phyloP scores from a whole-genome alignment of 345 rosid genomes.

The Psidium friedrichsthalianum region DNA sequence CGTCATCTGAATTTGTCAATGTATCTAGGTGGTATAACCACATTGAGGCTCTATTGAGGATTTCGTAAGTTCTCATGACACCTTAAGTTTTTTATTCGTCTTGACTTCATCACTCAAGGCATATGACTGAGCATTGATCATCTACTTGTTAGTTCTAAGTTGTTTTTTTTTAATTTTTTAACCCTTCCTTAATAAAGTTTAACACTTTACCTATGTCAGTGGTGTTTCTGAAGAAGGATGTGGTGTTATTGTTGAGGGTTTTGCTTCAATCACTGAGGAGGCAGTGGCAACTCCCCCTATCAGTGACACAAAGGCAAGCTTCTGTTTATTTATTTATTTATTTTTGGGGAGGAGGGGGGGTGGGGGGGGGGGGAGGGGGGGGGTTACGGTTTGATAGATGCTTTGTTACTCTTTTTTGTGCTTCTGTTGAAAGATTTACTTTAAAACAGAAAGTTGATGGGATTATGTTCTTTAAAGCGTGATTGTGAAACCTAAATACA shows the following conservation, averaged over 20 bases:
- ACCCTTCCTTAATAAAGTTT: background rate
- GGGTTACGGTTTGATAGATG: background rate
- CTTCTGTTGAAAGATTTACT: background rate
- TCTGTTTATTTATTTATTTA: background rate
- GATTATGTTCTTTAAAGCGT: background rate
- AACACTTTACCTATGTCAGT: conserved; percentile 17
- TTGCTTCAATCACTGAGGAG: conserved; percentile 31
- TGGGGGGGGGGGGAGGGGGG: background rate
- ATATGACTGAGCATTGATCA: background rate
- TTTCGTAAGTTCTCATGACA: conserved; percentile 47
- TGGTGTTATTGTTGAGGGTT: conserved; percentile 63
- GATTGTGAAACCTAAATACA: background rate
- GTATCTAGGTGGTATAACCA: conserved; percentile 70
- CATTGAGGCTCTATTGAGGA: conserved; percentile 85
- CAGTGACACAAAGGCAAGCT: conserved; percentile 53
- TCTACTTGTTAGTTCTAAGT: background rate
- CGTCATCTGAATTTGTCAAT: conserved; percentile 52
- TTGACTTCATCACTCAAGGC: background rate
- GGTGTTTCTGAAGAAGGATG: conserved; percentile 71
- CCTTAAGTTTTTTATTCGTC: background rate
- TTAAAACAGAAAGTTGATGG: background rate
- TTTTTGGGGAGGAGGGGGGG: background rate
- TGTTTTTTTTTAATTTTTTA: background rate
- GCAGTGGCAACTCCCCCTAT: conserved; percentile 68
- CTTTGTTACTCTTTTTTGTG: background rate